Evolutionary conservation across 208 protist genomes (phyloP).

Genomic region (Trypanosoma scelopori): DNA sequence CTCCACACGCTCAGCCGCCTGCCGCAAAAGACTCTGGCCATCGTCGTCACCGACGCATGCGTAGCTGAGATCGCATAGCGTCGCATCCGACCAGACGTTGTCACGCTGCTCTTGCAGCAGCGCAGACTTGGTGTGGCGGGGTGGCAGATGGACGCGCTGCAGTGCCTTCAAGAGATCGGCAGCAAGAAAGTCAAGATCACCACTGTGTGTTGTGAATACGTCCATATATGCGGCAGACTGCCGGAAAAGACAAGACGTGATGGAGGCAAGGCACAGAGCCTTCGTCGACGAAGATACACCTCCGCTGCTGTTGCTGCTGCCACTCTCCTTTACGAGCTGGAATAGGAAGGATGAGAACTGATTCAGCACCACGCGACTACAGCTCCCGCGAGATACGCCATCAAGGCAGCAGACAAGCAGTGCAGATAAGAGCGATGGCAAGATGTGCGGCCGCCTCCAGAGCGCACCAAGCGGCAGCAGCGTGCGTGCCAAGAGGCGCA

Average conservation of each 20-base stretch:
- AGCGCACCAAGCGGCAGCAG: slow-evolving; percentile 40
- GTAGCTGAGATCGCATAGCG: slow-evolving; percentile 76
- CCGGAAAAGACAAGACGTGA: slow-evolving; percentile 57
- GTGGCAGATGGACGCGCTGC: slow-evolving; percentile 52
- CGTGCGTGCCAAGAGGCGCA: slow-evolving; percentile 34
- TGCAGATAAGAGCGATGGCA: slow-evolving; percentile 49
- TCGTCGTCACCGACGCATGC: slow-evolving; percentile 65
- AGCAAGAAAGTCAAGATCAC: slow-evolving; percentile 73
- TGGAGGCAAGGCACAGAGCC: slow-evolving; percentile 53
- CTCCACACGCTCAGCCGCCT: slow-evolving; percentile 73
- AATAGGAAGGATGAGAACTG: slow-evolving; percentile 55
- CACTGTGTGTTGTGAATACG: slow-evolving; percentile 75
- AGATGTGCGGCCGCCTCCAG: slow-evolving; percentile 47
- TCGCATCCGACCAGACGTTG: slow-evolving; percentile 37
- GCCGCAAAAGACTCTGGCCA: slow-evolving; percentile 66
- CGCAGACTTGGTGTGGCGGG: slow-evolving; percentile 29
- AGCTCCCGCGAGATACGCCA: slow-evolving; percentile 34
- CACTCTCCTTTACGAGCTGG: slow-evolving; percentile 47
- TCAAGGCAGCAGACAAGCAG: slow-evolving; percentile 50
- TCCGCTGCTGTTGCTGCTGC: slow-evolving; percentile 16
- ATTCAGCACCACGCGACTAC: slow-evolving; percentile 44
- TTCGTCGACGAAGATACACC: slow-evolving; percentile 18
- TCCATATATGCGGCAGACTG: slow-evolving; percentile 50
- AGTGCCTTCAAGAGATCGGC: slow-evolving; percentile 62
- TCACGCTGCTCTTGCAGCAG: slow-evolving; percentile 1